These are phyloP conservation scores for Crithidia expoeki DNA, from an alignment of 208 protist species.

Conservation along the genomic window DNA sequence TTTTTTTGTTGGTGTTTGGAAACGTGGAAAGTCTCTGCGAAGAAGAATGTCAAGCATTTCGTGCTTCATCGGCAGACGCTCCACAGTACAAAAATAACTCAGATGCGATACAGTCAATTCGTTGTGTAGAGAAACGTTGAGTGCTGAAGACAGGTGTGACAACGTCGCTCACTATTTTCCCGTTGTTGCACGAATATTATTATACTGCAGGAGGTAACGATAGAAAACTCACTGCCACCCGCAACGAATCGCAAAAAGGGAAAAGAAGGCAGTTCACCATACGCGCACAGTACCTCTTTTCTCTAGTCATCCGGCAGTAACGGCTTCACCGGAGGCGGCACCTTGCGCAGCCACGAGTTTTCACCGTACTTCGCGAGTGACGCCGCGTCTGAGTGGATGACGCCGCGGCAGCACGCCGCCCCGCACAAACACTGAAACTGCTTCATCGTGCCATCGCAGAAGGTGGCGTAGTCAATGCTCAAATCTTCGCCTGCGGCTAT, in stretches of 20 bases:
- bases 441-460: constrained; percentile 89
- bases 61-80: too few species aligned
- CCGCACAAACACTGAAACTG: constrained; percentile 82
- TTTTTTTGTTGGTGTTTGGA: too few species aligned
- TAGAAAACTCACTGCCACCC: too few species aligned
- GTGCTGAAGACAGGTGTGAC: too few species aligned
- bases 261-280: not conserved
- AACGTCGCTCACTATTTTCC: too few species aligned
- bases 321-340: constrained; percentile 32
- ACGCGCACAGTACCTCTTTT: not conserved
- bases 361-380: constrained; percentile 65
- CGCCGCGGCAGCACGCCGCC: constrained; percentile 57
- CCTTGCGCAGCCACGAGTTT: constrained; percentile 65
- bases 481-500: constrained; percentile 78
- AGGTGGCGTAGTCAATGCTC: constrained; percentile 91
- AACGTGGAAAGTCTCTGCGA: too few species aligned
- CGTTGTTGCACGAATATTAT: too few species aligned
- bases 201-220: too few species aligned
- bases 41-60: too few species aligned
- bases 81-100: too few species aligned
- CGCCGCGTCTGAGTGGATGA: constrained; percentile 59
- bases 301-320: constrained; percentile 6
- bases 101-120: too few species aligned
- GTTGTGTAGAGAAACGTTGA: too few species aligned
- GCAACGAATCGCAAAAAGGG: not conserved